These are phyloP conservation scores for Uronychia binucleata DNA, from an alignment of 73 alveolate species.

Conservation along the genomic window DNA sequence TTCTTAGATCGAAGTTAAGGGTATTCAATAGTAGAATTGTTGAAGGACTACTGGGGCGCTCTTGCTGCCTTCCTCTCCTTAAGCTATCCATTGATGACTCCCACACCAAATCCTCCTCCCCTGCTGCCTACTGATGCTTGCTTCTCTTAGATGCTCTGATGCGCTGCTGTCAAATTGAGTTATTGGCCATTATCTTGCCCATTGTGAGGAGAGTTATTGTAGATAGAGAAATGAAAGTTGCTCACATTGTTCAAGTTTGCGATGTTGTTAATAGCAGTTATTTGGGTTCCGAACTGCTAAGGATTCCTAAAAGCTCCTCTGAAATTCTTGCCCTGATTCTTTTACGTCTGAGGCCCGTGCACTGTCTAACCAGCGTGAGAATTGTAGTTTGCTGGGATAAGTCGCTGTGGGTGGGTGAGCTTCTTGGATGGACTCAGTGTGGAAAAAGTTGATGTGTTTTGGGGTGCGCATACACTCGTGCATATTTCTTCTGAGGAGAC, in stretches of 20 bases:
- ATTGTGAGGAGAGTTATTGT: too few species aligned
- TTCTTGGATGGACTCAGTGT: background rate
- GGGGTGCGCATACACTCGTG: background rate
- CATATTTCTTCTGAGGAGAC: background rate
- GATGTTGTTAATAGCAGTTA: background rate
- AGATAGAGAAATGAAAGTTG: background rate
- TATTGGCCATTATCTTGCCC: too few species aligned
- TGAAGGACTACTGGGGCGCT: background rate
- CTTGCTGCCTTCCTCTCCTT: background rate
- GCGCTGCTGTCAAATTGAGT: too few species aligned
- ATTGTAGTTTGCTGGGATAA: too few species aligned
- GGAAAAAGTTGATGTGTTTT: background rate
- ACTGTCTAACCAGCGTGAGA: background rate
- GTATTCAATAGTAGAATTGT: background rate
- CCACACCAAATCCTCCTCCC: too few species aligned
- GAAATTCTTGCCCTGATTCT: too few species aligned
- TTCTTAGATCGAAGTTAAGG: background rate
- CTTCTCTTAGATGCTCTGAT: too few species aligned
- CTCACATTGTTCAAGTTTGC: background rate
- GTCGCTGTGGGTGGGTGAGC: background rate
- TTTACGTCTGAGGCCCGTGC: too few species aligned
- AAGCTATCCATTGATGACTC: background rate
- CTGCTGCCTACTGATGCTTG: too few species aligned
- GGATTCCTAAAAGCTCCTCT: too few species aligned
- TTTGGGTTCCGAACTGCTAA: background rate